Base-by-base conservation (phyloP, 192 early-diverging fungal species). In the Backusella australiensis region DNA sequence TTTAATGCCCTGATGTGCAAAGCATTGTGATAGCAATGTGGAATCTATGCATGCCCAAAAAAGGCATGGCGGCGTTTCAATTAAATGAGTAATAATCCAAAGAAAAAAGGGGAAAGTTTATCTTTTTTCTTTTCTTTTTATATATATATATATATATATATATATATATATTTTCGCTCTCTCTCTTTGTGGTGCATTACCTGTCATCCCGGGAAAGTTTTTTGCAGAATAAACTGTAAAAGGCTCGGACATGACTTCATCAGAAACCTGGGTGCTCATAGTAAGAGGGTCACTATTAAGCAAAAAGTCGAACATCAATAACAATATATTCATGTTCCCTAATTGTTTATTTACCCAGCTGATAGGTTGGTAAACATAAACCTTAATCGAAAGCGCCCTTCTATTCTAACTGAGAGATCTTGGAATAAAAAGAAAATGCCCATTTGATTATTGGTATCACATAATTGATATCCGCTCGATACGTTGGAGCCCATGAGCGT, bases 391-490 rank as follows among this genome's bases (percentile, higher is more conserved):
- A 91, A 94, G 39, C 73, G 81, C 8, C 93, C 93, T 84, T 94
- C 93, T 8, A 90, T 91, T 52, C 93, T 82, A 26, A 94, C 91
- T 14, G 90, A 92, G 44, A 94, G 78, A 74, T 94, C 93, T 71
- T 91, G 93, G 79, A 94, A 94, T 39, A 94, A 84, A 72, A 94
- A 94, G 65, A 91, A 94, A 32, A 93, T 86, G 44, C 77, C 77
- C n/a, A 36, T 21, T 46, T 67, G 34, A 3, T 75, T 71, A 21
- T 71, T 35, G 9, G 66, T 21, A 59, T 75, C 41, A n/a, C 46
- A 41, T 19, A 79, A 56, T 36, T 70, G 72, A 14, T 74, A 56
- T 19, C 73, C 67, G 38, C 70, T 79, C n/a, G 72, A 73, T 26
- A 71, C 67, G 12, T 71, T 59, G 6, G 77, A 73, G 0, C 77